Evolutionary conservation across 1,284 basidiomycete species (phyloP).

Genomic region (Marasmius fiardii): DNA sequence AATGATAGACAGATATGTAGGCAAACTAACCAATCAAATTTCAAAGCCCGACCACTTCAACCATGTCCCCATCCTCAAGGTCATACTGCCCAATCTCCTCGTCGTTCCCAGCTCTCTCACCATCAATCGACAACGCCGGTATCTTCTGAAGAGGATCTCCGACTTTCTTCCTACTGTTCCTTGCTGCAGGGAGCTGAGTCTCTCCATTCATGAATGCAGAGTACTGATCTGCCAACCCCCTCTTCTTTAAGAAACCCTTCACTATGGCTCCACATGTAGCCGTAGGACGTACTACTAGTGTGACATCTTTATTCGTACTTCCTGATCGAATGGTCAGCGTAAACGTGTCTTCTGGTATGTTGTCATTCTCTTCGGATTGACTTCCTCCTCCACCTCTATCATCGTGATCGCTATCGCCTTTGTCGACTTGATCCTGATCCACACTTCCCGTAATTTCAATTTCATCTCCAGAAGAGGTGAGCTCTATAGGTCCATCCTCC

Average conservation of each 20-base stretch:
- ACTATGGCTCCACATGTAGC: conserved; percentile 74
- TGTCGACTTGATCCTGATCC: conserved; percentile 9
- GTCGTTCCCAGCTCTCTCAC: conserved; percentile 58
- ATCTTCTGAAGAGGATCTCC: conserved; percentile 25
- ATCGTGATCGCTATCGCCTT: conserved; percentile 25
- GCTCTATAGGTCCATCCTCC: conserved; percentile 14
- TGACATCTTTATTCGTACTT: conserved; percentile 47
- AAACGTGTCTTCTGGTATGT: conserved; percentile 48
- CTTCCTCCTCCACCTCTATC: conserved; percentile 26
- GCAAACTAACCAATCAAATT: background rate
- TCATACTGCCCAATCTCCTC: conserved; percentile 60
- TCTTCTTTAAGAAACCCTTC: conserved; percentile 64
- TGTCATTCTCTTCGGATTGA: conserved; percentile 17
- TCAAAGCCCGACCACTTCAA: conserved; percentile 68
- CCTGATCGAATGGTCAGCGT: conserved; percentile 62
- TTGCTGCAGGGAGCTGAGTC: conserved; percentile 14
- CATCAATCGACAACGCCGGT: conserved; percentile 61
- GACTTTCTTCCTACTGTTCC: conserved; percentile 24
- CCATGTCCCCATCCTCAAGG: conserved; percentile 72
- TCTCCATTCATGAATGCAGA: conserved; percentile 24
- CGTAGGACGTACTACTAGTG: conserved; percentile 64
- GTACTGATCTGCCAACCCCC: conserved; percentile 54
- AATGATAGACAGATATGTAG: background rate
- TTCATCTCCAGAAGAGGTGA: background rate
- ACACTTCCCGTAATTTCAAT: background rate